A percentile compares a stretch with the other conserved stretches of the same genome.
These are phyloP conservation scores for Eucalyptus tenuipes DNA, from an alignment of 345 rosid genomes.

Conservation along the genomic window DNA sequence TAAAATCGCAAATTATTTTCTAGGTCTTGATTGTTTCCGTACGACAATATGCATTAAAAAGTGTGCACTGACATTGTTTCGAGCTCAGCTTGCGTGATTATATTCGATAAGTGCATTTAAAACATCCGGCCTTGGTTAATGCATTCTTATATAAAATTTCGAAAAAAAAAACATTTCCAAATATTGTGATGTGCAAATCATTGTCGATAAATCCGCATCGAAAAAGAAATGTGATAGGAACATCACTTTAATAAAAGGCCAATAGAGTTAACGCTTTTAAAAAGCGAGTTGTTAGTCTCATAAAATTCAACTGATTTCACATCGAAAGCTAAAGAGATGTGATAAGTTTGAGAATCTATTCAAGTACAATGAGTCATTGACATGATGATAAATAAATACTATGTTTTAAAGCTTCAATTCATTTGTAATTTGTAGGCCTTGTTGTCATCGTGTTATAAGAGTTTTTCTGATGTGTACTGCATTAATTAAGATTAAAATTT, in stretches of 20 bases:
- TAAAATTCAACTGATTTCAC: neutral
- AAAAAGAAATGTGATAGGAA: neutral
- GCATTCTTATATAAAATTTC: neutral
- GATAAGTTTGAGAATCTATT: neutral
- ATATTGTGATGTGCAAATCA: neutral
- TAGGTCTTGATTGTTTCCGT: neutral
- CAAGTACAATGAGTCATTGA: neutral
- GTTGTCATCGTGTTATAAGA: fast-evolving
- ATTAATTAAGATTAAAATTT: too few species aligned
- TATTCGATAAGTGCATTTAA: too few species aligned
- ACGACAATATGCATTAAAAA: neutral
- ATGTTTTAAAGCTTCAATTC: neutral
- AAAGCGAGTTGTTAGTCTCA: fast-evolving
- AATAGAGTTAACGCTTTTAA: neutral
- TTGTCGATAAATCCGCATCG: fast-evolving
- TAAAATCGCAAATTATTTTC: neutral
- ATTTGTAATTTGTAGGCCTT: neutral
- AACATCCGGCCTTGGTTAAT: too few species aligned
- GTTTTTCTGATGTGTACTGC: fast-evolving
- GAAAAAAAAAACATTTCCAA: too few species aligned
- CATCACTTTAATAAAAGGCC: neutral
- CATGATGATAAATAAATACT: neutral
- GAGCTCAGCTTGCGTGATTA: fast-evolving
- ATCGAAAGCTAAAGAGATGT: neutral
- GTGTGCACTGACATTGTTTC: neutral